phyloP scores from a whole-genome alignment of 2,329 filamentous ascomycete species.

The Huntiella savannae region DNA sequence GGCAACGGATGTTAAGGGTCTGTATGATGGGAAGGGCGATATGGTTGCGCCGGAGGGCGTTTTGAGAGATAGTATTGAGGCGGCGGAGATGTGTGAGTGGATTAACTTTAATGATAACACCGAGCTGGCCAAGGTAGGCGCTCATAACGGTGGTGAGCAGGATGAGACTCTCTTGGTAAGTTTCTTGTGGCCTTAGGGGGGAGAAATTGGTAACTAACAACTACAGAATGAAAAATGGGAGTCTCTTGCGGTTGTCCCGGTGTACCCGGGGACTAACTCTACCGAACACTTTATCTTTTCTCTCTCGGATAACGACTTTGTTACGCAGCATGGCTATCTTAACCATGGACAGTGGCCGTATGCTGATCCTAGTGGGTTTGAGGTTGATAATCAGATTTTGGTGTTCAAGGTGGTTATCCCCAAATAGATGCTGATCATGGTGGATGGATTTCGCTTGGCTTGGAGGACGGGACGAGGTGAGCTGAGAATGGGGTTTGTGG shows the following conservation, averaged over 20 bases:
- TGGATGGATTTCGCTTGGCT: too few relatives aligned
- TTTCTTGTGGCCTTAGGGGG: background rate
- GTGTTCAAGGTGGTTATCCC: constrained; percentile 37
- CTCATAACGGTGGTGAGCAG: constrained; percentile 48
- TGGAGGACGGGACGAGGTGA: too few relatives aligned
- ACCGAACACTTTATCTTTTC: constrained; percentile 47
- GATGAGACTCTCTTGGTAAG: constrained; percentile 30
- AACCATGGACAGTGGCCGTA: constrained; percentile 38
- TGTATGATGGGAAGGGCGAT: background rate
- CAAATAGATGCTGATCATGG: too few relatives aligned
- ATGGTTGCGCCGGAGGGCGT: constrained; percentile 22
- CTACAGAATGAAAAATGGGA: constrained; percentile 57
- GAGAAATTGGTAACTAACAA: background rate
- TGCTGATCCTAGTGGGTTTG: constrained; percentile 35
- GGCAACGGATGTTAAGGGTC: constrained; percentile 39
- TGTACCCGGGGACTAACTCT: constrained; percentile 24
- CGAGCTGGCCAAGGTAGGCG: constrained; percentile 43
- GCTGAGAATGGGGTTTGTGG: too few relatives aligned
- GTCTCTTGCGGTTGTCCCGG: constrained; percentile 42
- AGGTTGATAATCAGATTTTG: constrained; percentile 42
- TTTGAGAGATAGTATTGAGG: constrained; percentile 31
- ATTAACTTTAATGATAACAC: constrained; percentile 48
- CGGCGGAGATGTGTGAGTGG: constrained; percentile 45
- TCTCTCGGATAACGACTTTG: constrained; percentile 56
- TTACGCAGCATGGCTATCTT: constrained; percentile 47